A percentile compares a stretch with the other conserved stretches of the same genome.
Evolutionary conservation across 805 yeast species (phyloP).

Genomic region (Metschnikowia santaceciliae): DNA sequence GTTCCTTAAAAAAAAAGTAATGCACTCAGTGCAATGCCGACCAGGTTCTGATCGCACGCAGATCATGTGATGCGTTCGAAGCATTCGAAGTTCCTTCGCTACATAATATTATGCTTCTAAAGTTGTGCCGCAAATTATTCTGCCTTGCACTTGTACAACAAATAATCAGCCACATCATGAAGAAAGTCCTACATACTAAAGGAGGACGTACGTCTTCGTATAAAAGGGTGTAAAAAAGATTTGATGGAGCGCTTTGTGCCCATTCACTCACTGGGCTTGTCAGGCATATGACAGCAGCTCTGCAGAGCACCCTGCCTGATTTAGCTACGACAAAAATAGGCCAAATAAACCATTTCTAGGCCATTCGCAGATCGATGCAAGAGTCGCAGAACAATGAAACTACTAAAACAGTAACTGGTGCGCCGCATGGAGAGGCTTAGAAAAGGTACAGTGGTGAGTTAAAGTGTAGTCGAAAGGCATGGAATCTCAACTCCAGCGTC

Average conservation of each 20-base stretch:
- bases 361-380: not conserved
- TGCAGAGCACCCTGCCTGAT: not conserved
- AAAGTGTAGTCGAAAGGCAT: not conserved
- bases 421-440: not conserved
- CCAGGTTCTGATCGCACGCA: constrained; percentile 2
- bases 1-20: not conserved
- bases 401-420: not conserved
- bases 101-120: not conserved
- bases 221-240: not conserved
- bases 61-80: constrained; percentile 5
- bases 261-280: not conserved
- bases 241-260: not conserved
- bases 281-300: not conserved
- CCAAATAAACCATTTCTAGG: not conserved
- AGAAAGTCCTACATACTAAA: not conserved
- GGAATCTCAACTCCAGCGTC: not conserved
- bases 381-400: not conserved
- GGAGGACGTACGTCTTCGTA: not conserved
- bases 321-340: not conserved
- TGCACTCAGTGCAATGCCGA: constrained; percentile 3
- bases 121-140: not conserved
- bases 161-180: not conserved
- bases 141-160: not conserved
- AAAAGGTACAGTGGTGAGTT: not conserved
- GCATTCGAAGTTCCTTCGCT: not conserved